Percentiles rank a stretch among this genome's conserved stretches.
These are phyloP conservation scores for Cutaneotrichosporon cutaneum DNA, from an alignment of 1,284 basidiomycete species.

Conservation along the genomic window DNA sequence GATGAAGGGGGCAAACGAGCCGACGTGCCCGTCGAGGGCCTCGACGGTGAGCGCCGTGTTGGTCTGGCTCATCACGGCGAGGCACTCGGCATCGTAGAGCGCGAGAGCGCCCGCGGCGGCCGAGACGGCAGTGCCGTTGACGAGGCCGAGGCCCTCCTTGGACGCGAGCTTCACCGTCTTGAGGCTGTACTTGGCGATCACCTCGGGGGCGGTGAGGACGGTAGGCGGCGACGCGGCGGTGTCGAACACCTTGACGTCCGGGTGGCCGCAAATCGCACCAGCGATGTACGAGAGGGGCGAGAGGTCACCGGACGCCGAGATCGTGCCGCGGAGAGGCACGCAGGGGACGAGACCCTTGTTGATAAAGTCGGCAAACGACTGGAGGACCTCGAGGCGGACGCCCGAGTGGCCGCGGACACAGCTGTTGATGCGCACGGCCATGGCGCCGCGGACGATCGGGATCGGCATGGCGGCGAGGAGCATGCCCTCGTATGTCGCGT, in stretches of 20 bases:
- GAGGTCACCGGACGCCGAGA: constrained; percentile 24
- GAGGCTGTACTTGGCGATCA: constrained; percentile 23
- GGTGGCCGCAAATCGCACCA: constrained; percentile 25
- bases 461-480: constrained; percentile 25
- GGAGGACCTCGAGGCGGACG: constrained; percentile 24
- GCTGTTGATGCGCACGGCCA: constrained; percentile 26
- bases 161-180: constrained; percentile 17
- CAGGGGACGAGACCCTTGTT: constrained; percentile 26
- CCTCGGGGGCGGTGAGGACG: constrained; percentile 17
- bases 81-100: constrained; percentile 28
- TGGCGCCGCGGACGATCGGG: constrained; percentile 24
- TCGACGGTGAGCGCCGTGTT: constrained; percentile 26
- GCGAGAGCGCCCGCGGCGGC: constrained; percentile 24
- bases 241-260: constrained; percentile 28
- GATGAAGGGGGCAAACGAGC: constrained; percentile 24
- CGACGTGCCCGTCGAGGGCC: constrained; percentile 24
- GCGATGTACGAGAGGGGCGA: constrained; percentile 26
- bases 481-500: constrained; percentile 24
- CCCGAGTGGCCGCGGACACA: constrained; percentile 30
- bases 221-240: constrained; percentile 9
- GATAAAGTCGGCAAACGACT: constrained; percentile 23
- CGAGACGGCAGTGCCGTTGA: constrained; percentile 26
- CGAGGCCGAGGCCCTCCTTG: constrained; percentile 28
- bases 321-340: constrained; percentile 27
- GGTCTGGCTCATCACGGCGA: constrained; percentile 22